Evolutionary conservation across 768 basidiomycete genomes (phyloP), one percentile per base, ranked within the genome.

Genomic region (Cystobasidium ongulense): DNA sequence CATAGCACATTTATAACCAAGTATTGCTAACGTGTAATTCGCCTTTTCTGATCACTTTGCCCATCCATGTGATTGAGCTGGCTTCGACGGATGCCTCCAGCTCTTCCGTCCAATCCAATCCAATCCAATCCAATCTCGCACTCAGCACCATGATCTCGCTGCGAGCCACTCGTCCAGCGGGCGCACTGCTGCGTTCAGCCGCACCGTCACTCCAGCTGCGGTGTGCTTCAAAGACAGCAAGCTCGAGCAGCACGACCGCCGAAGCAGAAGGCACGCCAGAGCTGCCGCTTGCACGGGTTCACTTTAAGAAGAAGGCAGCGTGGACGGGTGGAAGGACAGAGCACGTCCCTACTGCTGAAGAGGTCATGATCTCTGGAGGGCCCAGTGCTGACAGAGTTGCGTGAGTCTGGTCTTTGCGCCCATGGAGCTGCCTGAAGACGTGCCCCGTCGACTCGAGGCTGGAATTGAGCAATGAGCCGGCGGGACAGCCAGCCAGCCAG

Each of bases 381-480:
- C 68, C 68, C n/a, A 21, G 13, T 31, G 46, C 68, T 27, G 54
- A 54, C 31, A 54, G 35, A 31, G 68, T 71, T 18, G 68, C 68
- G 68, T 71, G 68, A 71, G 68, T 71, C n/a, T n/a, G n/a, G n/a
- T n/a, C n/a, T n/a, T n/a, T n/a, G n/a, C n/a, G n/a, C n/a, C n/a
- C n/a, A n/a, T n/a, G n/a, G n/a, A n/a, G n/a, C n/a, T n/a, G n/a
- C n/a, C n/a, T n/a, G n/a, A n/a, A n/a, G n/a, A n/a, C n/a, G n/a
- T n/a, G n/a, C n/a, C n/a, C n/a, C n/a, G n/a, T n/a, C n/a, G n/a
- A n/a, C n/a, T n/a, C n/a, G n/a, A n/a, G n/a, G n/a, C n/a, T n/a
- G n/a, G n/a, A n/a, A n/a, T n/a, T n/a, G n/a, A n/a, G n/a, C n/a
- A n/a, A n/a, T n/a, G n/a, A n/a, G n/a, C n/a, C n/a, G n/a, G n/a